phyloP scores from a whole-genome alignment of 768 basidiomycete species.

The Leccinum barrowsii region DNA sequence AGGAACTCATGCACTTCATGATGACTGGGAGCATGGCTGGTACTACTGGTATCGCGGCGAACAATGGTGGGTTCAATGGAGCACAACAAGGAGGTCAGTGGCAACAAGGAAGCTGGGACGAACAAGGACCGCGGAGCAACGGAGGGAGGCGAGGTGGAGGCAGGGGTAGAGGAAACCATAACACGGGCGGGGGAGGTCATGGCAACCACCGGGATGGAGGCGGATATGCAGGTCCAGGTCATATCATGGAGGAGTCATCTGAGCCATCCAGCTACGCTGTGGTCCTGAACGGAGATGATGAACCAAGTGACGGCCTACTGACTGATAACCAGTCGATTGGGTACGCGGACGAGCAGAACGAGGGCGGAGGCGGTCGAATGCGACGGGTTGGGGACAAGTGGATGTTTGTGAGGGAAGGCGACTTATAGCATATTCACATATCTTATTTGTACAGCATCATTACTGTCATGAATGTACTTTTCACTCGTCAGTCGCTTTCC shows the following conservation, averaged over 20 bases:
- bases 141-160: slow-evolving; percentile 38
- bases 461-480: neutral
- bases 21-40: slow-evolving; percentile 37
- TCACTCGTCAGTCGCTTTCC: slow-evolving; percentile 17
- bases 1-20: slow-evolving; percentile 75
- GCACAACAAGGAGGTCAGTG: slow-evolving; percentile 21
- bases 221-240: slow-evolving; percentile 28
- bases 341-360: neutral
- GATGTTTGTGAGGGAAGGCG: slow-evolving; percentile 56
- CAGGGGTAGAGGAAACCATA: slow-evolving; percentile 36
- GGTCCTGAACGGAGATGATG: slow-evolving; percentile 50
- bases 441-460: slow-evolving; percentile 21
- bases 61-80: slow-evolving; percentile 13
- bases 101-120: slow-evolving; percentile 20
- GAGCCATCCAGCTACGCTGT: slow-evolving; percentile 52
- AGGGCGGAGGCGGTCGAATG: slow-evolving; percentile 49
- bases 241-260: slow-evolving; percentile 17
- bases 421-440: slow-evolving; percentile 16
- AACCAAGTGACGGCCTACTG: slow-evolving; percentile 8
- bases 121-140: slow-evolving; percentile 35
- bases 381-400: slow-evolving; percentile 68
- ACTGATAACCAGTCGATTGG: neutral
- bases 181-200: slow-evolving; percentile 32
- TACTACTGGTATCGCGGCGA: slow-evolving; percentile 11
- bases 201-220: slow-evolving; percentile 48